A percentile compares a stretch with the other conserved stretches of the same genome.
phyloP scores from a whole-genome alignment of 257 asterid genomes.

The Solanum bulbocastanum region DNA sequence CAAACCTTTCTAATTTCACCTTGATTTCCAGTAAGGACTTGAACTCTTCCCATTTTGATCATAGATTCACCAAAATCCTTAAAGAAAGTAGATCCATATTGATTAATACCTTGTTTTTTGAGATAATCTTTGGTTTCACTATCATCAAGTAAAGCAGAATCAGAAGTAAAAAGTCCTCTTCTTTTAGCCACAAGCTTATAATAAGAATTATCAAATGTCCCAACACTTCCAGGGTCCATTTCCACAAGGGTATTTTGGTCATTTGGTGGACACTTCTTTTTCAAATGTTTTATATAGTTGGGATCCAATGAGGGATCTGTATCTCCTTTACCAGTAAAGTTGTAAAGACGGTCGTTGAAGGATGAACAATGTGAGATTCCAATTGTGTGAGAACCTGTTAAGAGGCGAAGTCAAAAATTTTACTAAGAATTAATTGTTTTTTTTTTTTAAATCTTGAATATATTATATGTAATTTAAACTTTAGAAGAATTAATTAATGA shows the following conservation, averaged over 20 bases:
- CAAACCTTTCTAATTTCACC: slow-evolving; percentile 39
- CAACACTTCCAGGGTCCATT: slow-evolving; percentile 37
- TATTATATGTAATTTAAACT: neutral
- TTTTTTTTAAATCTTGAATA: too few species aligned
- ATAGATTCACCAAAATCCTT: slow-evolving; percentile 39
- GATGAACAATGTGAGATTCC: slow-evolving; percentile 36
- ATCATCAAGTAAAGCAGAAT: slow-evolving; percentile 29
- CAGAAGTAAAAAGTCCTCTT: slow-evolving; percentile 35
- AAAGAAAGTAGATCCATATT: slow-evolving; percentile 19
- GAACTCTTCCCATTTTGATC: slow-evolving; percentile 36
- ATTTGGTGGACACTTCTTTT: slow-evolving; percentile 15
- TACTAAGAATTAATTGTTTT: too few species aligned
- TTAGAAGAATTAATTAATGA: neutral
- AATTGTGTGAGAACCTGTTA: slow-evolving; percentile 29
- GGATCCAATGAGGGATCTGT: slow-evolving; percentile 23
- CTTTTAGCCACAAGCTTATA: slow-evolving; percentile 15
- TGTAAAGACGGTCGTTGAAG: slow-evolving; percentile 29
- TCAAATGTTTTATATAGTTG: slow-evolving; percentile 8
- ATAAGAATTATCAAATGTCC: slow-evolving; percentile 24
- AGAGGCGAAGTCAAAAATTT: fast-evolving
- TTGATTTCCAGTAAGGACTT: slow-evolving; percentile 22
- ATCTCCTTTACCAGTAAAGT: slow-evolving; percentile 24
- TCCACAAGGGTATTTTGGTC: slow-evolving; percentile 21
- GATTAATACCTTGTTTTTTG: slow-evolving; percentile 1
- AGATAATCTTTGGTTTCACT: slow-evolving; percentile 23